phyloP scores from a whole-genome alignment of 257 asterid genomes.

The Schizonepeta tenuifolia region DNA sequence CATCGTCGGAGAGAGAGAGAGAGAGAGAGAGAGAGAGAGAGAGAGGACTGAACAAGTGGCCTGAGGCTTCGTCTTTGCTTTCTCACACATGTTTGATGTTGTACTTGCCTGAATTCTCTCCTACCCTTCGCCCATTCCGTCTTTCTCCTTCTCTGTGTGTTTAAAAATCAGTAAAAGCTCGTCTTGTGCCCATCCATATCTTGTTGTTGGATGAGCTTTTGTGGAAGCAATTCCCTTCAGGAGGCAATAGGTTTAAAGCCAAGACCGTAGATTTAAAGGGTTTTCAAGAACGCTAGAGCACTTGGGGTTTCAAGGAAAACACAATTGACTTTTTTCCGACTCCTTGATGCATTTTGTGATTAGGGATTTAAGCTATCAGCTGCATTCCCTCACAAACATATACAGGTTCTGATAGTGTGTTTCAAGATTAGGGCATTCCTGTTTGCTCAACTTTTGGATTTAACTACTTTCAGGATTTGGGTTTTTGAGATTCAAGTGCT shows the following conservation, averaged over 20 bases:
- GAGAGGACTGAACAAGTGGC: constrained; percentile 34
- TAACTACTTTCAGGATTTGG: constrained; percentile 26
- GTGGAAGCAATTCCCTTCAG: constrained; percentile 43
- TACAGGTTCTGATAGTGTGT: constrained; percentile 34
- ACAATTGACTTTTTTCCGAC: constrained; percentile 33
- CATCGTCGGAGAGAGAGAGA: constrained; percentile 22
- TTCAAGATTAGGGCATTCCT: constrained; percentile 29
- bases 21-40: constrained; percentile 30
- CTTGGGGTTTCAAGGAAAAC: constrained; percentile 37
- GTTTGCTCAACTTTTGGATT: constrained; percentile 14
- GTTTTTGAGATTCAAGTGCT: constrained; percentile 28
- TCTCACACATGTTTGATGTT: constrained; percentile 35
- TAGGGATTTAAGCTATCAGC: constrained; percentile 34
- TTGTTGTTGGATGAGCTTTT: constrained; percentile 20
- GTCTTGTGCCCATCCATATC: constrained; percentile 12
- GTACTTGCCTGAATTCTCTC: constrained; percentile 46
- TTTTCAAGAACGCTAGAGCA: constrained; percentile 28
- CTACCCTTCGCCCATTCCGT: constrained; percentile 36
- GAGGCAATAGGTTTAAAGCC: constrained; percentile 39
- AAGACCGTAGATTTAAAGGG: constrained; percentile 37
- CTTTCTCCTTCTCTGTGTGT: constrained; percentile 15
- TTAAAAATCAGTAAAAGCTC: neutral
- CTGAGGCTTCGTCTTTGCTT: constrained; percentile 37
- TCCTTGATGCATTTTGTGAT: constrained; percentile 40
- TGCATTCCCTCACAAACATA: constrained; percentile 10